Evolutionary conservation across 108 stramenopile species (phyloP).

Genomic region (Skeletonema tropicum): DNA sequence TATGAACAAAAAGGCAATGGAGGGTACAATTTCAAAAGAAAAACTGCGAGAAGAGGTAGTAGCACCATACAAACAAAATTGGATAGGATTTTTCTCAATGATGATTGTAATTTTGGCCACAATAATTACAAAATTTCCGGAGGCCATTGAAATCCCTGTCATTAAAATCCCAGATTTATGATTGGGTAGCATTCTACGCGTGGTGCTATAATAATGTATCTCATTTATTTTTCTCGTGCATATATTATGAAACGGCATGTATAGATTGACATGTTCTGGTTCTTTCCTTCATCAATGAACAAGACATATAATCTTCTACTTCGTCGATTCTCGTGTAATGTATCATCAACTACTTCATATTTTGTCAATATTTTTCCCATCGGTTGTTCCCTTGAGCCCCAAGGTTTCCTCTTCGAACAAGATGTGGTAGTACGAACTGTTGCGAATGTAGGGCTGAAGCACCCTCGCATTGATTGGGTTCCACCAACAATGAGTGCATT

Average conservation of each 20-base stretch:
- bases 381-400: slow-evolving; percentile 61
- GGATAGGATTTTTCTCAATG: slow-evolving; percentile 83
- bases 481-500: slow-evolving; percentile 96
- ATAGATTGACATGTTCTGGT: neutral
- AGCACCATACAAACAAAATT: slow-evolving; percentile 88
- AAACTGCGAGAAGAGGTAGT: slow-evolving; percentile 71
- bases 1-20: slow-evolving; percentile 28
- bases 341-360: slow-evolving; percentile 25
- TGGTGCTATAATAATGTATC: neutral
- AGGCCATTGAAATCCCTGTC: slow-evolving; percentile 67
- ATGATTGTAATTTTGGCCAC: slow-evolving; percentile 67
- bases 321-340: neutral
- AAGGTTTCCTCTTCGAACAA: slow-evolving; percentile 74
- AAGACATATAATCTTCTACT: slow-evolving; percentile 1
- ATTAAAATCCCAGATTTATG: slow-evolving; percentile 79
- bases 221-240: slow-evolving; percentile 7
- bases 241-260: slow-evolving; percentile 5
- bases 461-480: slow-evolving; percentile 91
- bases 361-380: slow-evolving; percentile 48
- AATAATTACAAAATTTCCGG: slow-evolving; percentile 77
- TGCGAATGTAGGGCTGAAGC: slow-evolving; percentile 82
- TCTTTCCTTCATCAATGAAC: neutral
- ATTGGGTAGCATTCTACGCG: neutral
- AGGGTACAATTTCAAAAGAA: slow-evolving; percentile 74
- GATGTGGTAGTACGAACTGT: slow-evolving; percentile 76